Percentiles rank a stretch among this genome's conserved stretches.
Evolutionary conservation across 805 yeast species (phyloP).

Genomic region (Candida saitoana): DNA sequence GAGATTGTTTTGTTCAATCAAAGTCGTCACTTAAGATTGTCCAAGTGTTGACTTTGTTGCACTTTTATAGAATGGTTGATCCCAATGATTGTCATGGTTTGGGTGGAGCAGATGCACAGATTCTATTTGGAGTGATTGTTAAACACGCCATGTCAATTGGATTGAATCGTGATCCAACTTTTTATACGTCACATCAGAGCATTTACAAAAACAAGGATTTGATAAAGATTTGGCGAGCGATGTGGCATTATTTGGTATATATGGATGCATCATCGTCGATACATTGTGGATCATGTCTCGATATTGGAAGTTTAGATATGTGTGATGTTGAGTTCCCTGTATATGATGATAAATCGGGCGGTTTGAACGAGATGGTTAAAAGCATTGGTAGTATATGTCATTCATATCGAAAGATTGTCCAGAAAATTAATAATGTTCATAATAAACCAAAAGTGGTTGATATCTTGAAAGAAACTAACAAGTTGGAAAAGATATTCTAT

Average conservation of each 20-base stretch:
- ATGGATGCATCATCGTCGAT: constrained; percentile 32
- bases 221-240: constrained; percentile 30
- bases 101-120: constrained; percentile 36
- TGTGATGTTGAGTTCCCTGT: constrained; percentile 32
- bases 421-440: constrained; percentile 23
- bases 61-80: constrained; percentile 32
- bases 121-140: constrained; percentile 33
- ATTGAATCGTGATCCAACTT: constrained; percentile 36
- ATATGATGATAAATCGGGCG: constrained; percentile 12
- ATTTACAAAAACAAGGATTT: constrained; percentile 25
- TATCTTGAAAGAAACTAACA: constrained; percentile 31
- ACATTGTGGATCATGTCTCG: constrained; percentile 28
- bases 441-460: constrained; percentile 32
- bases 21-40: constrained; percentile 34
- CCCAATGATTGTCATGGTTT: constrained; percentile 43
- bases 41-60: constrained; percentile 29
- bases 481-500: constrained; percentile 31
- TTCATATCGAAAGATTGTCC: constrained; percentile 26
- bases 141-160: constrained; percentile 40
- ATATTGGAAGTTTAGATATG: constrained; percentile 22
- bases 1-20: constrained; percentile 24
- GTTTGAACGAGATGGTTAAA: constrained; percentile 11
- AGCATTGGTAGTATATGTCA: constrained; percentile 17
- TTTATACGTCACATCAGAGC: constrained; percentile 24
- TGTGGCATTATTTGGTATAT: constrained; percentile 30